Conservation (phyloP, 1,284 basidiomycete species). For the Ceratorhiza oryzae-sativae region DNA sequence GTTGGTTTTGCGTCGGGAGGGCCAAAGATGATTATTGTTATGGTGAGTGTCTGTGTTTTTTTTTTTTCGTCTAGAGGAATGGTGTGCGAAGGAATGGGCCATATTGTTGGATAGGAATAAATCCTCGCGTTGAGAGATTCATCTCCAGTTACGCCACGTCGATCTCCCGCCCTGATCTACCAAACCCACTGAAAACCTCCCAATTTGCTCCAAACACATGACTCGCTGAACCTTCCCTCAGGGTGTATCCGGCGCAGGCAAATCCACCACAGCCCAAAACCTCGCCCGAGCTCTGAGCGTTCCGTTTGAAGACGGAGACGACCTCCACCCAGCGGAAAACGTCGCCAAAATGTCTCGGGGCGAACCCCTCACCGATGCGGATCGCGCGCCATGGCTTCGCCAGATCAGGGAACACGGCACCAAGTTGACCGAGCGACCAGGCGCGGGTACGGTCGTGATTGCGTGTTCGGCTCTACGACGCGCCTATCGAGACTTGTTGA, state of each 20-base stretch:
- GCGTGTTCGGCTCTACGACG: constrained; percentile 88
- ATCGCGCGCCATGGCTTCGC: constrained; percentile 87
- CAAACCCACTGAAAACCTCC: too few relatives aligned
- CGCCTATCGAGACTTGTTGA: constrained; percentile 81
- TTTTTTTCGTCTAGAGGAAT: not conserved
- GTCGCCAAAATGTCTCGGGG: constrained; percentile 89
- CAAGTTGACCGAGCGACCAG: constrained; percentile 50
- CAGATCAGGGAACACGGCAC: constrained; percentile 73
- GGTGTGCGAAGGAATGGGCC: not conserved
- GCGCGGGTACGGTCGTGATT: constrained; percentile 62
- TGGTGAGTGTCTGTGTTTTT: constrained; percentile 52
- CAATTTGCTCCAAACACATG: too few relatives aligned
- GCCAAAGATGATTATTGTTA: constrained; percentile 57
- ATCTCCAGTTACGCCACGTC: too few relatives aligned
- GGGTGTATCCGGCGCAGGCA: constrained; percentile 87
- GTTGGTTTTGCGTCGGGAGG: constrained; percentile 15
- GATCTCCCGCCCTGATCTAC: not conserved
- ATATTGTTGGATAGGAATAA: too few relatives aligned
- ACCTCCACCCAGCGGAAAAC: constrained; percentile 82
- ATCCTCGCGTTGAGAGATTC: too few relatives aligned
- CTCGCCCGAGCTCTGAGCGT: constrained; percentile 67
- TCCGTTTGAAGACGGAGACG: constrained; percentile 90
- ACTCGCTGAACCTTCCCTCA: constrained; percentile 47
- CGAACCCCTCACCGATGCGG: constrained; percentile 78
- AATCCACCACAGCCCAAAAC: constrained; percentile 80